Base-by-base conservation (phyloP, 202 grass and related monocot species). In the Elaeis oleifera region DNA sequence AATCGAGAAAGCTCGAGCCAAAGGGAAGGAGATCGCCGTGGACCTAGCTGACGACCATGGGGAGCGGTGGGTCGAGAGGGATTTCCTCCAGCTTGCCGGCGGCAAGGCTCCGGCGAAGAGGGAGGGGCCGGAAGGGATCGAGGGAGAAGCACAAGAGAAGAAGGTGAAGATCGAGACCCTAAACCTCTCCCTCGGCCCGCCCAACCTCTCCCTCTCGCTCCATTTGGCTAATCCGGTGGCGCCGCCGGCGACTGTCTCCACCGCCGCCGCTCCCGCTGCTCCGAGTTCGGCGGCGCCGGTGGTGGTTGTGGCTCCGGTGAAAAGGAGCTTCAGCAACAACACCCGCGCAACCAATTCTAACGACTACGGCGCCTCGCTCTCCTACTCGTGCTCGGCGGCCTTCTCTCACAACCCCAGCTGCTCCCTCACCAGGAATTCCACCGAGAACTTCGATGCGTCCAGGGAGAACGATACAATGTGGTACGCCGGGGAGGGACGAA, bases 391-490 rank as follows among this genome's bases (percentile, higher is more conserved):
- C 89, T 94, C 89, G 4, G 73, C 85, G 9, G 65, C 74, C 26
- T 89, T 95, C 79, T 95, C 89, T 13, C 89, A 95, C 84, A 95
- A 89, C 65, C 89, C 89, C 3, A 95, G 89, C 73, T 95, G 89
- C 69, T 95, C 89, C 26, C 74, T 95, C 18, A 95, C 89, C 23
- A 78, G 83, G 58, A 95, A 89, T 68, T 89, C 89, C 51, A 95
- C 89, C 58, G 89, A 94, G 60, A 88, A 85, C 64, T 89, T 85
- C 70, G 89, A 86, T 61, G 60, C 55, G 62, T 78, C 74, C 1
- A 76, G 74, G 74, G 74, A 76, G 18, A 76, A 59, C 6, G 74
- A 76, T n/a, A 39, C 67, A 32, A 69, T 76, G 32, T 76, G 74
- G 74, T 63, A 71, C 18, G 84, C 89, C 1, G 89, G 89, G 16